Percentiles rank a stretch among this genome's conserved stretches.
Evolutionary conservation across 2,329 filamentous ascomycete species (phyloP).

Genomic region (Arthrobotrys musiformis): DNA sequence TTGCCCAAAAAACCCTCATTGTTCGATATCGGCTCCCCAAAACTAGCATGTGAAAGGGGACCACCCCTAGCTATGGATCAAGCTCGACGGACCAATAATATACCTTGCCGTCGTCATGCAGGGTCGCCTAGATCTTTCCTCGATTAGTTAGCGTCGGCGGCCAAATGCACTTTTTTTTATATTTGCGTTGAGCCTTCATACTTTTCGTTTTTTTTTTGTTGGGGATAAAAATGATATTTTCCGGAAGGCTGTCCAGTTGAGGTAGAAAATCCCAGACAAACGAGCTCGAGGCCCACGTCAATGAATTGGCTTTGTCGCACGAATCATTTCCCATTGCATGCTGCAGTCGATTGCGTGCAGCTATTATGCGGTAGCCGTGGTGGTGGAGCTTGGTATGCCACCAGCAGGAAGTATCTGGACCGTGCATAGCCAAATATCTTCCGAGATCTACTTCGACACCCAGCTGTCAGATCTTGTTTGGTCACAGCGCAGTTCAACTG

Average conservation of each 20-base stretch:
- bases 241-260: slow-evolving; percentile 12
- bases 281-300: background rate
- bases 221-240: slow-evolving; percentile 36
- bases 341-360: background rate
- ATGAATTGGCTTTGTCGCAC: slow-evolving; percentile 10
- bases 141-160: slow-evolving; percentile 36
- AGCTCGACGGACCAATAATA: slow-evolving; percentile 25
- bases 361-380: background rate
- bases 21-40: slow-evolving; percentile 12
- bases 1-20: slow-evolving; percentile 20
- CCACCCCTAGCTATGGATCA: slow-evolving; percentile 15
- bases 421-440: background rate
- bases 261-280: slow-evolving; percentile 22
- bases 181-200: slow-evolving; percentile 35
- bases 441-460: no score
- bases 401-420: background rate
- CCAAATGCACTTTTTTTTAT: slow-evolving; percentile 13
- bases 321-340: slow-evolving; percentile 15
- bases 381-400: background rate
- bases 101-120: slow-evolving; percentile 43
- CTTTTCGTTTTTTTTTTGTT: slow-evolving; percentile 41
- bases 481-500: no score
- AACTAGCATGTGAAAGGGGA: slow-evolving; percentile 43
- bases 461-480: no score
- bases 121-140: slow-evolving; percentile 50